These are phyloP conservation scores for Decorospora gaudefroyi DNA, from an alignment of 2,329 filamentous ascomycete genomes.

Conservation along the genomic window DNA sequence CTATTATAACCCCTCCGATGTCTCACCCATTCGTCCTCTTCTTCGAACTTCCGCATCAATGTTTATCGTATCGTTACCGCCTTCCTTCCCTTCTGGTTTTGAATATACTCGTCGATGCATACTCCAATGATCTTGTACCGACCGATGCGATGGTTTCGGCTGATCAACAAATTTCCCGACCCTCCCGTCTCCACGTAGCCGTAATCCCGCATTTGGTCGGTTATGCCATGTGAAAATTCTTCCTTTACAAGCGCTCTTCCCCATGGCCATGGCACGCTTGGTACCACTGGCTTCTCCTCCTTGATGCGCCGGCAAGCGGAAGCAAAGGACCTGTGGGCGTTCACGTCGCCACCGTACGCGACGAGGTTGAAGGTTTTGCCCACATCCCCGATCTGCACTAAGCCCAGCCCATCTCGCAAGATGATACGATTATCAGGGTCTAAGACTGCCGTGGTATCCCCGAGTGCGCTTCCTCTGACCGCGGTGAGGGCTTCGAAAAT, in stretches of 20 bases:
- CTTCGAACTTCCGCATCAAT: too few relatives aligned
- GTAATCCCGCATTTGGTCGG: constrained; percentile 15
- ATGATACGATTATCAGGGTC: constrained; percentile 2
- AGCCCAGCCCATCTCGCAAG: constrained; percentile 5
- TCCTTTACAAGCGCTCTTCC: constrained; percentile 31
- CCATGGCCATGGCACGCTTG: constrained; percentile 3
- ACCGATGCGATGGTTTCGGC: constrained; percentile 7
- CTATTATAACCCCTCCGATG: too few relatives aligned
- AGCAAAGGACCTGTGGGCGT: constrained; percentile 4
- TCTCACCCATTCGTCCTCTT: too few relatives aligned
- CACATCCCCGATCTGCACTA: constrained; percentile 8
- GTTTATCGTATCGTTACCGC: constrained; percentile 4
- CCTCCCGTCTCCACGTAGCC: constrained; percentile 16
- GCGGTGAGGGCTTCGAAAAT: constrained; percentile 11
- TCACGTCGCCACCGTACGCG: constrained; percentile 1
- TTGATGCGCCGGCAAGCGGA: constrained; percentile 1
- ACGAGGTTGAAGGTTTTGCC: constrained; percentile 7
- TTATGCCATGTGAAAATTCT: constrained; percentile 31
- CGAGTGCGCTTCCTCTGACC: constrained; percentile 7
- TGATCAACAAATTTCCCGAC: constrained; percentile 17
- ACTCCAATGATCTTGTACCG: constrained; percentile 9
- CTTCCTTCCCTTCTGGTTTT: constrained; percentile 1
- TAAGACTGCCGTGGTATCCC: not conserved
- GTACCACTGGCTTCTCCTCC: not conserved
- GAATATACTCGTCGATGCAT: constrained; percentile 8